Conservation (phyloP, 2,329 filamentous ascomycete genomes). For the Fusarium mexicanum region DNA sequence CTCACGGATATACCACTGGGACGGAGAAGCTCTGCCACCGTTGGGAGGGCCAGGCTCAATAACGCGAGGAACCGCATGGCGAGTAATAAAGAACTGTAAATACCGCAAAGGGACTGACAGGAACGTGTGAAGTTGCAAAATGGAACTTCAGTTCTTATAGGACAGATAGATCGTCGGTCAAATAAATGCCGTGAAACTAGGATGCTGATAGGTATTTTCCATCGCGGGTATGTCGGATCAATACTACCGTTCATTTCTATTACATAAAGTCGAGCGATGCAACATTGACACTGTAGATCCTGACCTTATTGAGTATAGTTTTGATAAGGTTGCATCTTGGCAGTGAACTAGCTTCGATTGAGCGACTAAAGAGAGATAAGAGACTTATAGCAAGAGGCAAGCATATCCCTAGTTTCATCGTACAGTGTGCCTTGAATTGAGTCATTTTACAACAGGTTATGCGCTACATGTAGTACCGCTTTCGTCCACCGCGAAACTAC, state of each 20-base stretch:
- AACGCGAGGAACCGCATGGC: background rate
- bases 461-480: too few species aligned
- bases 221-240: background rate
- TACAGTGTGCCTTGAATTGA: background rate
- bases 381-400: too few species aligned
- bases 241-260: background rate
- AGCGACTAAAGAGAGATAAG: background rate
- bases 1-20: background rate
- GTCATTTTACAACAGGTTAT: background rate
- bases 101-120: rapidly evolving
- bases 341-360: background rate
- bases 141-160: background rate
- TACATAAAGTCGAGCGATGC: background rate
- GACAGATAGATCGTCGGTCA: background rate
- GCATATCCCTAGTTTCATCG: background rate
- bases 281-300: rapidly evolving
- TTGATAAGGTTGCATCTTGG: background rate
- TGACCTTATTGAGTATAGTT: background rate
- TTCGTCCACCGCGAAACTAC: background rate
- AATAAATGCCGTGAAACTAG: background rate
- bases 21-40: background rate
- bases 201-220: background rate
- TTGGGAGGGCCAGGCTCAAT: background rate
- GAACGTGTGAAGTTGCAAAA: rapidly evolving
- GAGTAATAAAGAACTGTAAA: rapidly evolving